Evolutionary conservation across 805 yeast genomes (phyloP), one percentile per base, ranked within the genome.

Genomic region (Naumovozyma baii): DNA sequence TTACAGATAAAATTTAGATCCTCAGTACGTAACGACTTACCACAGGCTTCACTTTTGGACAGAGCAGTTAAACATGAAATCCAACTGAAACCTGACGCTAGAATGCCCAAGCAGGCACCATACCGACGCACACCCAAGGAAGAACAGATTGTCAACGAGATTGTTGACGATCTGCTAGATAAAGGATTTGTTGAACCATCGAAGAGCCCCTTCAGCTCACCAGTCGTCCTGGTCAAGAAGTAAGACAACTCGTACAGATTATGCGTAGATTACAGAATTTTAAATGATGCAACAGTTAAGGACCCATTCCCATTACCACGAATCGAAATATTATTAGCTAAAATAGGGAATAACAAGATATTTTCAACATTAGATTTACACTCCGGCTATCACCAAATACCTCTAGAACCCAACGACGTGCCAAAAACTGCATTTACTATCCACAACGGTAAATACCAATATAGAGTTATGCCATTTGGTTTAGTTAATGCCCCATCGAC

Each of bases 341-440:
- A n/a, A n/a, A 12, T 36, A 3, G 29, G 22, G 25, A 32, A 28
- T 19, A 28, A 39, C 14, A 26, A 2, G 4, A n/a, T 42, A 2
- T 44, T 46, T 26, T 19, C 42, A 3, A 36, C 40, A 8, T 31
- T 41, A 28, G 47, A 41, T 33, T 15, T 47, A 15, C 40, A 39
- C 22, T 32, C 41, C 31, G 43, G 46, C 7, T 46, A 48, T 17
- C 48, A 49, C 30, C 49, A 47, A 33, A 34, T 44, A 7, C 44
- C 44, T 3, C 22, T 46, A 29, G 30, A 34, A 3, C 4, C 32
- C 9, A 41, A n/a, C 9, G 15, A 9, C n/a, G 16, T 8, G 22
- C 14, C 13, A 17, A 39, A 39, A 31, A 39, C 41, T 18, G 38
- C 34, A 10, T 33, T 39, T 39, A 16, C 29, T 3, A 34, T 32